These are phyloP conservation scores for Sporisorium graminicola DNA, from an alignment of 1,284 basidiomycete genomes.

Conservation along the genomic window DNA sequence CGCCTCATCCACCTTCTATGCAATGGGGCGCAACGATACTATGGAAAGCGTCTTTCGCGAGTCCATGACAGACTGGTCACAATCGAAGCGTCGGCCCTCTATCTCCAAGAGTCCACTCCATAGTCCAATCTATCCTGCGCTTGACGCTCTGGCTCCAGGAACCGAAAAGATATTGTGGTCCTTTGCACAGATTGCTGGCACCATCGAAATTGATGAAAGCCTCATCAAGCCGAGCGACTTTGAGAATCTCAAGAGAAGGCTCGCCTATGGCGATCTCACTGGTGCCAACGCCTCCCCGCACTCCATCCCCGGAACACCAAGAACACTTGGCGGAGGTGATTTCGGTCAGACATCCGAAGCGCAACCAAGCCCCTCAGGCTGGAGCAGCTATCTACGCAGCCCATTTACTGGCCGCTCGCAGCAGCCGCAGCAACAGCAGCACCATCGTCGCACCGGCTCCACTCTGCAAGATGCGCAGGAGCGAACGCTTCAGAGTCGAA, in stretches of 20 bases:
- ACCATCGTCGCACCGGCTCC: constrained; percentile 72
- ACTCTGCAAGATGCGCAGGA: constrained; percentile 75
- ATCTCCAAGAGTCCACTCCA: constrained; percentile 16
- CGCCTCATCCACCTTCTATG: constrained; percentile 56
- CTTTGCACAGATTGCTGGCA: constrained; percentile 84
- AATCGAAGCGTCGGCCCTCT: constrained; percentile 24
- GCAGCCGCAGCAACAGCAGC: no score
- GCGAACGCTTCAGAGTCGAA: constrained; percentile 70
- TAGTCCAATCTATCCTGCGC: constrained; percentile 51
- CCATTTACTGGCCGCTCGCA: constrained; percentile 23
- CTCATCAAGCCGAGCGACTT: constrained; percentile 71
- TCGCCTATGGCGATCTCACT: constrained; percentile 63
- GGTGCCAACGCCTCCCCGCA: constrained; percentile 54
- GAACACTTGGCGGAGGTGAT: constrained; percentile 61
- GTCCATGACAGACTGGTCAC: constrained; percentile 61
- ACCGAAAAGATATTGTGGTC: constrained; percentile 85
- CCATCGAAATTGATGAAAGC: constrained; percentile 73
- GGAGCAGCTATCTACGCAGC: constrained; percentile 37
- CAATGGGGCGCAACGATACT: constrained; percentile 65
- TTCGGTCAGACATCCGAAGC: constrained; percentile 50
- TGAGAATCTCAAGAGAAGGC: constrained; percentile 67
- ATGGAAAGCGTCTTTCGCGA: constrained; percentile 70
- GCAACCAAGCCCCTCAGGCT: constrained; percentile 18
- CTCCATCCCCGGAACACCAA: constrained; percentile 39
- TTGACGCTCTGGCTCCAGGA: constrained; percentile 67